A percentile compares a stretch with the other conserved stretches of the same genome.
phyloP scores from a whole-genome alignment of 805 yeast genomes.

The Candida parachauliodes region DNA sequence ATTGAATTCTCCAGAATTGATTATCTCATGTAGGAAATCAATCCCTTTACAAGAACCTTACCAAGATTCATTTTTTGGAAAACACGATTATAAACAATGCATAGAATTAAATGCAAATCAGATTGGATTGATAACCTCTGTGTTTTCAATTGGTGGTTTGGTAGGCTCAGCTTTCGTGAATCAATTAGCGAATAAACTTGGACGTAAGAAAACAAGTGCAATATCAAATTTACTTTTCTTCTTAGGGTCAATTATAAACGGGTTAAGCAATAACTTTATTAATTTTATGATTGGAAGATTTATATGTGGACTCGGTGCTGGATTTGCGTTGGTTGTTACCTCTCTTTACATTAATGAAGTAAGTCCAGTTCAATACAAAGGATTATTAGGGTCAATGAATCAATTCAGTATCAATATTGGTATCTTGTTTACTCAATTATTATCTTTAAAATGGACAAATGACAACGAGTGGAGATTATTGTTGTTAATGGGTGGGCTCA shows the following conservation, averaged over 20 bases:
- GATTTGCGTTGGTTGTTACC: slow-evolving; percentile 78
- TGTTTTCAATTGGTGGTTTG: slow-evolving; percentile 82
- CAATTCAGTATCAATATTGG: slow-evolving; percentile 87
- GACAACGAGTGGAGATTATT: slow-evolving; percentile 69
- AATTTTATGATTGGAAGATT: slow-evolving; percentile 65
- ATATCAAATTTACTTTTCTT: slow-evolving; percentile 49
- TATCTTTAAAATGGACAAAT: slow-evolving; percentile 69
- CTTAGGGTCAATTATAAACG: slow-evolving; percentile 63
- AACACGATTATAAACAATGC: slow-evolving; percentile 45
- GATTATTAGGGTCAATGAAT: slow-evolving; percentile 83
- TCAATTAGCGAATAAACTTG: slow-evolving; percentile 56
- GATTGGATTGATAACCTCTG: slow-evolving; percentile 71
- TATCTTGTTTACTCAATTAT: slow-evolving; percentile 71
- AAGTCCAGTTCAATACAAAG: slow-evolving; percentile 64
- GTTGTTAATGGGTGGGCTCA: slow-evolving; percentile 54
- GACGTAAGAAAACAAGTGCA: slow-evolving; percentile 55
- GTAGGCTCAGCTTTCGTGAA: slow-evolving; percentile 72
- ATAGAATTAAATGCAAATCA: slow-evolving; percentile 53
- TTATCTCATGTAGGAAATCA: slow-evolving; percentile 51
- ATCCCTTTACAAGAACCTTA: slow-evolving; percentile 32
- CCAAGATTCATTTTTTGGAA: slow-evolving; percentile 37
- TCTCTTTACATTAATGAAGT: slow-evolving; percentile 81
- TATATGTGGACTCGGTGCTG: slow-evolving; percentile 82
- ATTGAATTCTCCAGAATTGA: slow-evolving; percentile 81
- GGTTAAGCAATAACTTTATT: slow-evolving; percentile 41